phyloP scores from a whole-genome alignment of 257 asterid species.

The Ophiorrhiza pumila region DNA sequence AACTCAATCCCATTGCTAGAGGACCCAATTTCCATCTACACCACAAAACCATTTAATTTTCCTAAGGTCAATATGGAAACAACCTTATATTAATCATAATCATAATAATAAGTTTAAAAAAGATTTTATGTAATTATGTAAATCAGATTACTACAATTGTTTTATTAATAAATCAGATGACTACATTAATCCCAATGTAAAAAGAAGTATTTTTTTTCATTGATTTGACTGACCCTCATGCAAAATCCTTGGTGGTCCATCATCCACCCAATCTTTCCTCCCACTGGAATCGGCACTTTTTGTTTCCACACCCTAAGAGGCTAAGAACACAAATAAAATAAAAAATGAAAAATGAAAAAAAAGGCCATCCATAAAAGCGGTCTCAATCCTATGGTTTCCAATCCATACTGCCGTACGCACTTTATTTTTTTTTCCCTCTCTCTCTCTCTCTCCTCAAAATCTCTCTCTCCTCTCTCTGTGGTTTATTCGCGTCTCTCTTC shows the following conservation, averaged over 20 bases:
- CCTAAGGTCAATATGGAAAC: not conserved
- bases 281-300: not conserved
- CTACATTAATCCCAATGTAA: too few relatives aligned
- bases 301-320: not conserved
- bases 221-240: not conserved
- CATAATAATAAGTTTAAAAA: not conserved
- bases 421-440: too few relatives aligned
- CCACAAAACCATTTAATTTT: not conserved
- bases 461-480: constrained; percentile 25
- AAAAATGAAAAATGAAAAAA: constrained; percentile 10
- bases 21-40: not conserved
- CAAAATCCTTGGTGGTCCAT: constrained; percentile 3
- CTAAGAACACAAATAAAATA: not conserved
- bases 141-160: not conserved
- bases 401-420: constrained; percentile 42
- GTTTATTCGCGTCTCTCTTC: constrained; percentile 45
- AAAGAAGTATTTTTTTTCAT: not conserved
- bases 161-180: too few relatives aligned
- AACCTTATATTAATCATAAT: too few relatives aligned
- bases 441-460: constrained; percentile 1
- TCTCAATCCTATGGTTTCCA: constrained; percentile 69
- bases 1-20: not conserved
- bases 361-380: constrained; percentile 64
- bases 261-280: not conserved
- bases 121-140: not conserved